Evolutionary conservation across 2,329 filamentous ascomycete genomes (phyloP).

Genomic region (Colletotrichum higginsianum): DNA sequence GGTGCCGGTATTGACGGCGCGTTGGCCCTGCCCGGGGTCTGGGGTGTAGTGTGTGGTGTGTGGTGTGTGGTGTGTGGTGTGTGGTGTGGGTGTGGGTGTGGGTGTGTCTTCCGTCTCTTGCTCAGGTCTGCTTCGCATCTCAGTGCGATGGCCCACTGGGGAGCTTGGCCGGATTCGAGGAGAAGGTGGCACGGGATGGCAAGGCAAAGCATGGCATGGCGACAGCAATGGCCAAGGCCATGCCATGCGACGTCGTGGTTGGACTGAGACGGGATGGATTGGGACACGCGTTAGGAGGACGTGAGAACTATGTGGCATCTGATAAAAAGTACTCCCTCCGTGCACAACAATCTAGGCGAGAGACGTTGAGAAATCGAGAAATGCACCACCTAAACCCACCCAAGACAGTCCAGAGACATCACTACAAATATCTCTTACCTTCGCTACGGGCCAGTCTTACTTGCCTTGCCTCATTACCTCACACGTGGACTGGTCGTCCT

Average conservation of each 20-base stretch:
- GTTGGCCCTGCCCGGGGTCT: background rate
- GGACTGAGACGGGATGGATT: background rate
- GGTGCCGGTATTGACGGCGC: constrained; percentile 2
- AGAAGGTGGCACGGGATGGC: constrained; percentile 27
- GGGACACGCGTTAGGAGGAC: background rate
- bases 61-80: background rate
- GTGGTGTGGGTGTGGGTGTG: background rate
- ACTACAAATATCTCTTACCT: background rate
- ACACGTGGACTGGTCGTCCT: background rate
- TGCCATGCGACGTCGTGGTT: constrained; percentile 1
- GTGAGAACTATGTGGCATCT: background rate
- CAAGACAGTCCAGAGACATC: constrained; percentile 6
- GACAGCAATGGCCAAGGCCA: constrained; percentile 2
- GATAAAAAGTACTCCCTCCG: background rate
- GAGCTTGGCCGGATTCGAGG: constrained; percentile 15
- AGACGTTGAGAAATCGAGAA: background rate
- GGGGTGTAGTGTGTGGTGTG: background rate
- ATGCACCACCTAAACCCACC: background rate
- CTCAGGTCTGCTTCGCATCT: background rate
- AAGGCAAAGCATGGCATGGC: constrained; percentile 15
- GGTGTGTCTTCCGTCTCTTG: background rate
- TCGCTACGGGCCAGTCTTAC: background rate
- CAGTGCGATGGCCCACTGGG: background rate
- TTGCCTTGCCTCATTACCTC: background rate
- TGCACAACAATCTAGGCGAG: background rate